Base-by-base conservation (phyloP, 257 asterid species). In the Ophiorrhiza pumila region DNA sequence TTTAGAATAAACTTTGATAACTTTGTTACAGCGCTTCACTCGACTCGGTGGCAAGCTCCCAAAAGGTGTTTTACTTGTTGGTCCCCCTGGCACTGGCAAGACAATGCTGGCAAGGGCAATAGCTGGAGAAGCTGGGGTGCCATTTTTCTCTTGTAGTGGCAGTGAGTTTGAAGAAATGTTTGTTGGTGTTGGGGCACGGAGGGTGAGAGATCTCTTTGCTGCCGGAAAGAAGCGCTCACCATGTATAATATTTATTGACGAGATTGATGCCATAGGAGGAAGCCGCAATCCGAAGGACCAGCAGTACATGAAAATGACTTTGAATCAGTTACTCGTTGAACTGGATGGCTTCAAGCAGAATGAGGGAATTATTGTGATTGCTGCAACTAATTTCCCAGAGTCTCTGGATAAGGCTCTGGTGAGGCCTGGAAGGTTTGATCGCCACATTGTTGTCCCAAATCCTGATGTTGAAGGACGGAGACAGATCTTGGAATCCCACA, bases 31-130 rank as follows among this genome's bases (percentile, higher is more conserved):
- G 97, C 88, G 96, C 9, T 91, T 94, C 81, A 94, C 98, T 23
- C 91, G 97, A 64, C 95, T 94, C 76, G 99, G 99, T 71, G 99
- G 99, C 50, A 94, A 91, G 89, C 99, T 94, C 60, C 99, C 98
- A 39, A 94, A 94, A 80, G 97, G 97, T 74, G 98, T 94, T 78
- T 80, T 94, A 67, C 92, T 94, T 66, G 96, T 91, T 52, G 99
- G 99, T 2, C 98, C 99, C 23, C 97, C 97, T 60, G 99, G 97
- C 39, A 94, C 97, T 23, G 99, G 99, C 61, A 94, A 94, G 88
- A 94, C 97, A 32, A 94, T 94, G 99, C 76, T 94, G 81, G 99
- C 99, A 77, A 89, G 97, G 81, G 97, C 99, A 41, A 91, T 94
- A 78, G 97, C 98, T 25, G 98, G 98, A 74, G 98, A 94, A 86